These are phyloP conservation scores for Pinus taeda DNA, from an alignment of 75 land plant genomes.

Conservation along the genomic window DNA sequence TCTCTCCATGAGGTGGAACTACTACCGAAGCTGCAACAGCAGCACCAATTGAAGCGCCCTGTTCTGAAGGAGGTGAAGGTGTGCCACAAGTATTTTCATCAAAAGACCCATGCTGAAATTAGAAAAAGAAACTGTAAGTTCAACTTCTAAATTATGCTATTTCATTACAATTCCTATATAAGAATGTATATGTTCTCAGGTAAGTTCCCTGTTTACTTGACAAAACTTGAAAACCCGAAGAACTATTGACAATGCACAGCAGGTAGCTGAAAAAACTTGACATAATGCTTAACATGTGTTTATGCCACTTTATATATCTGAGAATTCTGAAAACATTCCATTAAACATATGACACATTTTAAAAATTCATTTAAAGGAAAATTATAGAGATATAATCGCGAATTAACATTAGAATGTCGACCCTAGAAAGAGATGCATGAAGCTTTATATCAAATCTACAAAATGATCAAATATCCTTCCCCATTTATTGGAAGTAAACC, in stretches of 20 bases:
- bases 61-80: conserved; percentile 47
- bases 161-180: neutral
- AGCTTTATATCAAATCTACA: neutral
- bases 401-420: neutral
- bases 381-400: neutral
- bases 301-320: too few species aligned
- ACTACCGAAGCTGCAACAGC: conserved; percentile 82
- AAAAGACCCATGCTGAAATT: conserved; percentile 74
- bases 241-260: neutral
- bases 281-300: too few species aligned
- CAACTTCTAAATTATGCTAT: neutral
- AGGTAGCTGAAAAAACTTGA: too few species aligned
- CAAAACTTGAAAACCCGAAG: neutral
- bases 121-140: conserved; percentile 5
- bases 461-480: neutral
- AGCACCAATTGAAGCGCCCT: conserved; percentile 84
- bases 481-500: neutral
- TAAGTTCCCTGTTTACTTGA: neutral
- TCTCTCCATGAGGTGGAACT: conserved; percentile 55
- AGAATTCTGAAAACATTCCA: neutral
- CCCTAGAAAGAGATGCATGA: neutral
- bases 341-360: neutral
- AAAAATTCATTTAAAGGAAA: neutral
- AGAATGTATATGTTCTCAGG: neutral
- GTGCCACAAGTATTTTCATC: conserved; percentile 33